Conservation (phyloP, 768 basidiomycete species). For the Lactifluus echinatus region DNA sequence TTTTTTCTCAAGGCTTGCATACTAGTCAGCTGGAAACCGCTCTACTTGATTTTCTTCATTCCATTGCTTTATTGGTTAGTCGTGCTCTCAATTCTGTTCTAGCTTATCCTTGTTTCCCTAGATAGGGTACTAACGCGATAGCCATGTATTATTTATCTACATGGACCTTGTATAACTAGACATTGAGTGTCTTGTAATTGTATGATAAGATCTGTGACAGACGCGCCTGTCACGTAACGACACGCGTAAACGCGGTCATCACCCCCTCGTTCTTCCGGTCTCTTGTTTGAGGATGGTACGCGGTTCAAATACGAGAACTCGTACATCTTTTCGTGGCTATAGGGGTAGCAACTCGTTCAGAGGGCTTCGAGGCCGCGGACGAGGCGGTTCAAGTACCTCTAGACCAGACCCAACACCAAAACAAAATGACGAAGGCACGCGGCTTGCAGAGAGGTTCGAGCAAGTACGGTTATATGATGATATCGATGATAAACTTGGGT, state of each 20-base stretch:
- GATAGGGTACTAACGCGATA: constrained; percentile 9
- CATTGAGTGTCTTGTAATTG: not conserved
- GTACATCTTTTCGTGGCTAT: constrained; percentile 33
- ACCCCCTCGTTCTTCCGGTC: not conserved
- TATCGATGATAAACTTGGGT: constrained; percentile 91
- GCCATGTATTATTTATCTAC: constrained; percentile 14
- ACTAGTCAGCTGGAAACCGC: not conserved
- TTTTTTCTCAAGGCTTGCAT: constrained; percentile 2
- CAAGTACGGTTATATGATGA: constrained; percentile 68
- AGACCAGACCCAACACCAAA: constrained; percentile 46
- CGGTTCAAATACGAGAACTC: constrained; percentile 23
- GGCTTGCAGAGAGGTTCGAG: constrained; percentile 81
- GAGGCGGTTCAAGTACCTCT: constrained; percentile 28
- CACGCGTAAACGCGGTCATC: not conserved
- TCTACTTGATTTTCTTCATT: not conserved
- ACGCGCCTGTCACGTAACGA: constrained; percentile 11
- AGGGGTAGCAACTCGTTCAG: constrained; percentile 29
- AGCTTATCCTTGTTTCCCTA: constrained; percentile 8
- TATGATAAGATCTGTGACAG: not conserved
- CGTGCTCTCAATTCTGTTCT: constrained; percentile 12
- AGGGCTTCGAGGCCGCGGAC: constrained; percentile 43
- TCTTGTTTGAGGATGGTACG: constrained; percentile 8
- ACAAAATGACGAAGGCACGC: constrained; percentile 86
- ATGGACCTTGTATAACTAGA: constrained; percentile 1
- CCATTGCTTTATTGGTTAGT: constrained; percentile 11